These are phyloP conservation scores for Scenedesmus sp. DNA, from an alignment of 163 green algal species.

Conservation along the genomic window DNA sequence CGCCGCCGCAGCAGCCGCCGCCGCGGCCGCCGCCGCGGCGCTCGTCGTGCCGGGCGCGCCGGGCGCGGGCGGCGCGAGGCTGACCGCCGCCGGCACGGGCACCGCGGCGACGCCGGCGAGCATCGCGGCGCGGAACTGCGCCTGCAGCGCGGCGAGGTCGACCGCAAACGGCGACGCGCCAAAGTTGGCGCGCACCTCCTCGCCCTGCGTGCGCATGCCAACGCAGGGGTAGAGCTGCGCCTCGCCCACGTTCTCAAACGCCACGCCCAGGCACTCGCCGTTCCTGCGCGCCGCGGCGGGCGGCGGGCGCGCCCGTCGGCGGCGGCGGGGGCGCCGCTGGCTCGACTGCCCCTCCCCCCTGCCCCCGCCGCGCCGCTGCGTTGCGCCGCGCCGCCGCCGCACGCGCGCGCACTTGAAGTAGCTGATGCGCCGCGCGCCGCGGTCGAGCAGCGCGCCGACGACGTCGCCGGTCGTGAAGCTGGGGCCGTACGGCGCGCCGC, in stretches of 20 bases:
- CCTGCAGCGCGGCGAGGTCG: slow-evolving; percentile 63
- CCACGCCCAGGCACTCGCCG: slow-evolving; percentile 6
- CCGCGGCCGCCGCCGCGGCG: background rate
- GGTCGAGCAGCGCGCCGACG: slow-evolving; percentile 78
- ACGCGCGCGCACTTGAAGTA: slow-evolving; percentile 44
- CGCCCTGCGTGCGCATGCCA: slow-evolving; percentile 76
- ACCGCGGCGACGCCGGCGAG: slow-evolving; percentile 45
- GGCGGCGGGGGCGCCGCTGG: too few species aligned
- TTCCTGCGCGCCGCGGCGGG: slow-evolving; percentile 27
- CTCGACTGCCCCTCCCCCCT: too few species aligned
- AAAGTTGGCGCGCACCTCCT: slow-evolving; percentile 82
- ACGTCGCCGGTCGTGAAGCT: slow-evolving; percentile 72
- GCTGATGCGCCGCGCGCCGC: slow-evolving; percentile 69
- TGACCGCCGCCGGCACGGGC: slow-evolving; percentile 37
- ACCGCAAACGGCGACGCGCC: slow-evolving; percentile 64
- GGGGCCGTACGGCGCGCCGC: slow-evolving; percentile 75
- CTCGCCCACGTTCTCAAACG: slow-evolving; percentile 48
- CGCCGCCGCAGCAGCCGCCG: background rate
- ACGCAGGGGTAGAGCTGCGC: slow-evolving; percentile 80
- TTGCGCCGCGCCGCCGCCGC: too few species aligned
- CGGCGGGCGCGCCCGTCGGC: background rate
- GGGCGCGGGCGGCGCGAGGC: background rate
- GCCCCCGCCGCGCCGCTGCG: too few species aligned
- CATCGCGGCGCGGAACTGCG: slow-evolving; percentile 54
- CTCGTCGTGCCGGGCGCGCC: background rate